Evolutionary conservation across 2,329 filamentous ascomycete genomes (phyloP), one percentile per base, ranked within the genome.

Genomic region (Monosporascus sp.): DNA sequence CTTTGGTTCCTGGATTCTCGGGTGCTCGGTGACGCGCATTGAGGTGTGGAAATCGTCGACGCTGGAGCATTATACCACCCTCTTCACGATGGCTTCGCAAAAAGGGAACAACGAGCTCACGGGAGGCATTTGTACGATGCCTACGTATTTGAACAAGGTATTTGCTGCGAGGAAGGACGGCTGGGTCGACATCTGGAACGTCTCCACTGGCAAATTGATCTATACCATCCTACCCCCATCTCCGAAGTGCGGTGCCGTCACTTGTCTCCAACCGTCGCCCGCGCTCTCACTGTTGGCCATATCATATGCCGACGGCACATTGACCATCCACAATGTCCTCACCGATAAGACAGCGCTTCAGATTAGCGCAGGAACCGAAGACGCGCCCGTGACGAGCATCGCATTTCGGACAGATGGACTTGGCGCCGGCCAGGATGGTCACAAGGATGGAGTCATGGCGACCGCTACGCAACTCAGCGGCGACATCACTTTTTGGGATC

Each of bases 111-210:
- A 85, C 60, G 76, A 86, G 60, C 84, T 97, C 53, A 91, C 88
- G 0, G 89, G 89, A 24, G 85, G 87, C 49, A 80, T 96, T 61
- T 88, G 85, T 67, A 95, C 84, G 64, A 91, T 97, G 87, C 92
- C 93, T 1, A 97, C 94, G 0, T 96, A 91, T 70, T 73, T 99
- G 56, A 99, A 99, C 78, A 99, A 99, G 72, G 82, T 99, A 45
- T 91, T 97, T 60, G 88, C 91, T 3, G 95, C 91, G 9, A 86
- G 91, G 63, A 82, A 82, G 58, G 91, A 99, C 68, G 94, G 94
- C 7, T 88, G 86, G 70, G 86, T 97, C 8, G 94, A 99, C 67
- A 96, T 99, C 49, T 99, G 94, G 93, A 99, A 99, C 67, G 77
- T 99, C 56, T 95, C 88, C 67, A 96, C 90, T 3, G 92, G 83